These are phyloP conservation scores for Aspergillus fijiensis DNA, from an alignment of 2,329 filamentous ascomycete species.

Conservation along the genomic window DNA sequence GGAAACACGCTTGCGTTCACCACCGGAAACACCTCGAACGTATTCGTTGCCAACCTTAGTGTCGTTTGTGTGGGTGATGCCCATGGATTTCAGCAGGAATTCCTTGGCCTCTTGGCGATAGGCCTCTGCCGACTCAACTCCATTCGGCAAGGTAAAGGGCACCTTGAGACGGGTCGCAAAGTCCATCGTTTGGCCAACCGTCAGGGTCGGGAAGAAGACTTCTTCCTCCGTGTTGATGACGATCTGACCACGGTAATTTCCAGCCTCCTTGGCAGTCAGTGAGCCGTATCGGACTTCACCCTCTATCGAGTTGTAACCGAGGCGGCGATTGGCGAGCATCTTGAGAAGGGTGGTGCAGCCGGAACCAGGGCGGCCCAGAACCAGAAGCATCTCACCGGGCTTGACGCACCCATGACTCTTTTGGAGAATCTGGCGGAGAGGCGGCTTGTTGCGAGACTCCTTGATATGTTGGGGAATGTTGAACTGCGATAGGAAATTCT, in stretches of 20 bases:
- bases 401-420: slow-evolving; percentile 67
- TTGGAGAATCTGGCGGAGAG: slow-evolving; percentile 64
- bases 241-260: slow-evolving; percentile 57
- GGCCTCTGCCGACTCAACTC: slow-evolving; percentile 45
- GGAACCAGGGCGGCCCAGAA: slow-evolving; percentile 66
- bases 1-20: slow-evolving; percentile 68
- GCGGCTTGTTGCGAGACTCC: slow-evolving; percentile 56
- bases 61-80: slow-evolving; percentile 59
- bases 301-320: slow-evolving; percentile 57
- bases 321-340: slow-evolving; percentile 63
- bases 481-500: slow-evolving; percentile 62
- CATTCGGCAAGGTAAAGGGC: slow-evolving; percentile 50
- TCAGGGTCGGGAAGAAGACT: slow-evolving; percentile 52
- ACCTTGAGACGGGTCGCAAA: slow-evolving; percentile 60
- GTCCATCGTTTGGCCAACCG: slow-evolving; percentile 54
- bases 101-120: slow-evolving; percentile 50
- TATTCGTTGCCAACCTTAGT: slow-evolving; percentile 69
- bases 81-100: slow-evolving; percentile 59
- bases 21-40: slow-evolving; percentile 65
- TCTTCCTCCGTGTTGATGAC: slow-evolving; percentile 57
- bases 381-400: slow-evolving; percentile 70
- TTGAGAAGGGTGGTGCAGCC: slow-evolving; percentile 73
- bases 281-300: slow-evolving; percentile 61
- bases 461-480: slow-evolving; percentile 55
- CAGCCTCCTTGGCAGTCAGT: slow-evolving; percentile 44